Evolutionary conservation across 345 rosid genomes (phyloP), one percentile per base, ranked within the genome.

Genomic region (Citrus trifoliata): DNA sequence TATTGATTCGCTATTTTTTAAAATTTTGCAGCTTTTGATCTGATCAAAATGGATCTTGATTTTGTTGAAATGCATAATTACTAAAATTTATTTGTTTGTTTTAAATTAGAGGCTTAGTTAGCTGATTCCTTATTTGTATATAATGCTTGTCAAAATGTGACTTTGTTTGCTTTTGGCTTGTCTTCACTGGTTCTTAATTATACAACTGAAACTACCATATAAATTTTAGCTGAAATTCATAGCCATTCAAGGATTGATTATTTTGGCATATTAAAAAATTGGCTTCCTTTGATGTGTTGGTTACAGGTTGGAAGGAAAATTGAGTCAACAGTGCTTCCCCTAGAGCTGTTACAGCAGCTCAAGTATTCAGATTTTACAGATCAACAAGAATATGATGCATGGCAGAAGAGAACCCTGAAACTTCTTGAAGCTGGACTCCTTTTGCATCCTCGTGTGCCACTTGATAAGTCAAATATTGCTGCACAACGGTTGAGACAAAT

Each of bases 351-450:
- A 81, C 99, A 96, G 83, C 99, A 96, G 87, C 87, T 96, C 30
- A 96, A 96, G 85, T 76, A 79, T 67, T 91, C 98, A 3, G 99
- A 96, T 90, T 96, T 94, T 82, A 79, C 91, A 10, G 97, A 96
- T 81, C 90, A 89, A 71, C 95, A 90, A 84, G 99, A 94, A 77
- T 93, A 88, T 40, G 95, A 89, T 73, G 86, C 89, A 35, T 96
- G 99, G 99, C 88, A 90, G 66, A 96, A 90, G 89, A 89, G 99
- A 82, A 88, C 88, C 51, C 77, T 96, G 55, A 94, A 82, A 72
- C 89, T 91, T 90, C 98, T 96, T 56, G 98, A 96, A 86, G 95
- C 88, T 67, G 99, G 98, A 71, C 94, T 96, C 73, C 84, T 96
- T 38, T 78, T 89, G 78, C 94, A 96, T 86, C 97, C 99, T 65